Base-by-base conservation (phyloP, 768 basidiomycete genomes). In the Suillus ampliporus region DNA sequence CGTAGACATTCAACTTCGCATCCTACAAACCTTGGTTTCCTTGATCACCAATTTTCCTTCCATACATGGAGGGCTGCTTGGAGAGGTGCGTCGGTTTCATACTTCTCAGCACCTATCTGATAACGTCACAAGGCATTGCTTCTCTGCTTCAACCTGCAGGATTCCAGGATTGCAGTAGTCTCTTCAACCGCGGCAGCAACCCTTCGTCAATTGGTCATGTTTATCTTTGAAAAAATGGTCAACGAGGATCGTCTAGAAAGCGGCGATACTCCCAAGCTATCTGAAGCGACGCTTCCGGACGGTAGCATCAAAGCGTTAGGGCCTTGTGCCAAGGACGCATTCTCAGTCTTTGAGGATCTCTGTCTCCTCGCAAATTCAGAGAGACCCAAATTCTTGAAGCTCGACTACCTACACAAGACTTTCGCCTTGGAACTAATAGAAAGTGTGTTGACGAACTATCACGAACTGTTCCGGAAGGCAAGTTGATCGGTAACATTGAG, bases 171-270 rank as follows among this genome's bases (percentile, higher is more conserved):
- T 26, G 92, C 95, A 0, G 97, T 98, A 26, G 97, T 99, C 8
- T 97, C 95, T 3, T 96, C 94, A 0, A 99, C 97, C 4, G 97
- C 97, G 2, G 96, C 96, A 3, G 97, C 97, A 0, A 98, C 96
- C 0, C 84, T 98, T 5, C 89, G 96, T 3, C 97, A 99, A 72
- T 83, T 98, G 2, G 94, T 98, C 50, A 98, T 99, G 96, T 93
- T 98, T 67, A 89, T 98, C 19, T 92, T 98, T 47, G 97, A 99
- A 77, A 95, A 97, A 72, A 92, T 98, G 75, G 86, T 89, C 1
- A 83, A 86, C 19, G 93, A 95, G 71, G 92, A 95, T 72, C 78
- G 80, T 5, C 74, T 74, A 17, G 83, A 82, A 26, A 64, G 57
- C 9, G 34, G 60, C 15, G 65, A 71, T 41, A 47, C 63, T 13